Conservation (phyloP, 352 stramenopile genomes). For the Globisporangium polare region DNA sequence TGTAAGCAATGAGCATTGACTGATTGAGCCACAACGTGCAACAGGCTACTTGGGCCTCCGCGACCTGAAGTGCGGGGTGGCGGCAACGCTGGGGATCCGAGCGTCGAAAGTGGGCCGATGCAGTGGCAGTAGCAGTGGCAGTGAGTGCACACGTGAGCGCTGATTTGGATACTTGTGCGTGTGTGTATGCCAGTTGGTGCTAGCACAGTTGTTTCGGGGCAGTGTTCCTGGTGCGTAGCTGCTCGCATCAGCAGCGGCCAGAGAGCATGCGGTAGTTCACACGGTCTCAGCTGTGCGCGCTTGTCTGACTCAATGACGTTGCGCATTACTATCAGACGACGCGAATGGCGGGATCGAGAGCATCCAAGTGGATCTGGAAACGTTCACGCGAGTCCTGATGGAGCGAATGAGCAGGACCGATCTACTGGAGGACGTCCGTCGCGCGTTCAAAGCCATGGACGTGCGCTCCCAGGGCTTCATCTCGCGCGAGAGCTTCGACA, state of each 20-base stretch:
- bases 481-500: constrained; percentile 50
- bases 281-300: neutral
- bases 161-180: neutral
- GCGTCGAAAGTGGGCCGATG: constrained; percentile 41
- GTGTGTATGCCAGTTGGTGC: constrained; percentile 30
- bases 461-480: constrained; percentile 58
- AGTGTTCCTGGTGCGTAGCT: constrained; percentile 11
- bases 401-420: constrained; percentile 38
- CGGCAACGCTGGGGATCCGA: constrained; percentile 53
- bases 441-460: constrained; percentile 65
- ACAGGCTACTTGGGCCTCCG: constrained; percentile 35
- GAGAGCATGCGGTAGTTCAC: neutral
- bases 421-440: constrained; percentile 48
- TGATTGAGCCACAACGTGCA: neutral
- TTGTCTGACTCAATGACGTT: too few relatives aligned
- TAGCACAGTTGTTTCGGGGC: constrained; percentile 52
- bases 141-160: too few relatives aligned
- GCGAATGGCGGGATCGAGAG: constrained; percentile 4
- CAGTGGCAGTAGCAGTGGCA: neutral
- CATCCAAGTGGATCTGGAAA: constrained; percentile 22
- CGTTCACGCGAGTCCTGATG: constrained; percentile 29
- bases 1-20: neutral
- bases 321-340: neutral
- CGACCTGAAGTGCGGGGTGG: constrained; percentile 71
- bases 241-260: neutral